phyloP scores from a whole-genome alignment of 2,329 filamentous ascomycete genomes.

The Fusarium veterinarium region DNA sequence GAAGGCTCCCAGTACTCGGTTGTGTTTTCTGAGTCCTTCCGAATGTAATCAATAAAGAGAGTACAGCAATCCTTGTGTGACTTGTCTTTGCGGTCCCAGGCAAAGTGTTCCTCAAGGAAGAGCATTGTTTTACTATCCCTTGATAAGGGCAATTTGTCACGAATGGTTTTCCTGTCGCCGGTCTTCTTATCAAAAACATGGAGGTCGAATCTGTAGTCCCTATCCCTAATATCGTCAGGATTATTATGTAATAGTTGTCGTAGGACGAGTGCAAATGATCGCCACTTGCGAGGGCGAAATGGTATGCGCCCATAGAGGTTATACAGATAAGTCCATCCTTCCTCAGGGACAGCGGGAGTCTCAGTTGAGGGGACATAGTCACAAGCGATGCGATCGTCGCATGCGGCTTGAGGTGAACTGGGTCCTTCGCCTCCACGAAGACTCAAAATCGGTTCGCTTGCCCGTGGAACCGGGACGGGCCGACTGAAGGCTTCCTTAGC shows the following conservation, averaged over 20 bases:
- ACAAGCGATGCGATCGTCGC: not conserved
- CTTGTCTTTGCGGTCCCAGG: not conserved
- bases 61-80: conserved; percentile 23
- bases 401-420: not conserved
- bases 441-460: conserved; percentile 1
- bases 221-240: not conserved
- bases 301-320: conserved; percentile 50
- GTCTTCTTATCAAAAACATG: conserved; percentile 22
- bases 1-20: conserved; percentile 39
- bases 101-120: conserved; percentile 15
- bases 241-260: conserved; percentile 37
- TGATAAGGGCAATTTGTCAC: conserved; percentile 18
- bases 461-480: conserved; percentile 6
- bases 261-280: conserved; percentile 36
- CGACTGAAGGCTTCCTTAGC: conserved; percentile 12
- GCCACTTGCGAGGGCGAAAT: conserved; percentile 36
- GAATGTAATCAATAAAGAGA: conserved; percentile 39
- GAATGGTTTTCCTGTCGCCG: not conserved
- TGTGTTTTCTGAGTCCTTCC: not conserved
- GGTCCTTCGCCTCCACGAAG: conserved; percentile 32
- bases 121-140: conserved; percentile 1
- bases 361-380: conserved; percentile 20
- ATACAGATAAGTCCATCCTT: conserved; percentile 38
- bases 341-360: not conserved
- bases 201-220: conserved; percentile 13